A percentile compares a stretch with the other conserved stretches of the same genome.
phyloP scores from a whole-genome alignment of 441 rosid genomes.

The Mallotus repandus region DNA sequence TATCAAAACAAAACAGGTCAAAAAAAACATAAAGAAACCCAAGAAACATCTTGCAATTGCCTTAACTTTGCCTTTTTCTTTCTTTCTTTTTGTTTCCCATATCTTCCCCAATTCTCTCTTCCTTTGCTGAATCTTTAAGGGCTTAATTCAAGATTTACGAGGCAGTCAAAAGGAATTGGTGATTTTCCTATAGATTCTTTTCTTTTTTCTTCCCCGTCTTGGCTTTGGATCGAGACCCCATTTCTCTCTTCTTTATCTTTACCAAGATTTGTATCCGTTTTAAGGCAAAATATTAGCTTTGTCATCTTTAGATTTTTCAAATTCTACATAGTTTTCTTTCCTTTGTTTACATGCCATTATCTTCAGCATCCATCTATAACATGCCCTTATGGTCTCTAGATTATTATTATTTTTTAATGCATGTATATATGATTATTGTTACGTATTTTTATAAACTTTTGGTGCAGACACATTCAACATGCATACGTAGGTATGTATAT shows the following conservation, averaged over 20 bases:
- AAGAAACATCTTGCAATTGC: conserved; percentile 19
- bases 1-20: conserved; percentile 11
- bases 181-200: conserved; percentile 23
- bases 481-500: neutral
- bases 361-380: conserved; percentile 5
- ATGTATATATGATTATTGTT: neutral
- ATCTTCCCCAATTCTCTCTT: neutral
- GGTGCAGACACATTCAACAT: neutral
- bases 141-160: conserved; percentile 32
- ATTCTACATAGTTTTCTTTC: neutral
- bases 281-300: conserved; percentile 10
- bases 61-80: conserved; percentile 20
- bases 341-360: conserved; percentile 18
- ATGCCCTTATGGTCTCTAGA: neutral
- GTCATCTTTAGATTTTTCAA: conserved; percentile 19
- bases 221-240: conserved; percentile 23
- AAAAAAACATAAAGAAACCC: conserved; percentile 28
- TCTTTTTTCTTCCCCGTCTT: neutral
- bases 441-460: neutral
- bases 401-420: neutral
- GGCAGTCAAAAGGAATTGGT: conserved; percentile 40
- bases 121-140: conserved; percentile 12
- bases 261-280: conserved; percentile 19
- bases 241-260: conserved; percentile 7
- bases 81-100: conserved; percentile 11